Evolutionary conservation across 352 stramenopile genomes (phyloP).

Genomic region (Phytophthora sp.): DNA sequence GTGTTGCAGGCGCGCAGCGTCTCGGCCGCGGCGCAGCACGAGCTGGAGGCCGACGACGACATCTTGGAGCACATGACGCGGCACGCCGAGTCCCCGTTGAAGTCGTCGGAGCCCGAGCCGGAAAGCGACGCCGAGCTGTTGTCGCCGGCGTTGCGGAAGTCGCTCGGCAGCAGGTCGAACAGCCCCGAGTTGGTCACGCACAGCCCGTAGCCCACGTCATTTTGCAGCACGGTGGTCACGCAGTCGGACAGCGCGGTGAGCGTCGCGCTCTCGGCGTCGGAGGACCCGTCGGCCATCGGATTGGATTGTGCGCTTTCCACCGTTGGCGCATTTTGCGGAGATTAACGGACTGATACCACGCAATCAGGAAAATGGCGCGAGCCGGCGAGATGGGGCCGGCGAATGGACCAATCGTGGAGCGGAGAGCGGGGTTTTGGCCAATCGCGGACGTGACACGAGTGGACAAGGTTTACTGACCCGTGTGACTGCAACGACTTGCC

Average conservation of each 20-base stretch:
- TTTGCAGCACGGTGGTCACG: constrained; percentile 36
- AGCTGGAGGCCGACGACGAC: constrained; percentile 32
- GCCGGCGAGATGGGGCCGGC: too few relatives aligned
- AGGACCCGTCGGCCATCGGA: constrained; percentile 35
- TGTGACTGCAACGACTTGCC: too few relatives aligned
- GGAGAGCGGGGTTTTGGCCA: too few relatives aligned
- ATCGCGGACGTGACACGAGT: too few relatives aligned
- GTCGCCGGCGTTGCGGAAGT: constrained; percentile 10
- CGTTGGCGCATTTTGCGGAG: too few relatives aligned
- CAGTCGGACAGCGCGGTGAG: constrained; percentile 40
- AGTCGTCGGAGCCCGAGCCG: background rate
- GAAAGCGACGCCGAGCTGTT: constrained; percentile 6
- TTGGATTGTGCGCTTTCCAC: constrained; percentile 6
- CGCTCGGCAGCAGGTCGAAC: constrained; percentile 36
- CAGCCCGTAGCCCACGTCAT: constrained; percentile 51
- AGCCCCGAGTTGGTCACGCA: constrained; percentile 73
- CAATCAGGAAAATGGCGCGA: too few relatives aligned
- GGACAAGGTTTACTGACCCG: too few relatives aligned
- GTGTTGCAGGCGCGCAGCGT: constrained; percentile 38
- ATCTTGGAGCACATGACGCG: constrained; percentile 43
- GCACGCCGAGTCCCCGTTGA: constrained; percentile 35
- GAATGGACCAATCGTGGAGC: too few relatives aligned
- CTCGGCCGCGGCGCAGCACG: constrained; percentile 39
- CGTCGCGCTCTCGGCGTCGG: constrained; percentile 28
- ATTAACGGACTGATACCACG: constrained; percentile 15